Conservation (phyloP, 352 stramenopile species). For the Phytophthora quininea region DNA sequence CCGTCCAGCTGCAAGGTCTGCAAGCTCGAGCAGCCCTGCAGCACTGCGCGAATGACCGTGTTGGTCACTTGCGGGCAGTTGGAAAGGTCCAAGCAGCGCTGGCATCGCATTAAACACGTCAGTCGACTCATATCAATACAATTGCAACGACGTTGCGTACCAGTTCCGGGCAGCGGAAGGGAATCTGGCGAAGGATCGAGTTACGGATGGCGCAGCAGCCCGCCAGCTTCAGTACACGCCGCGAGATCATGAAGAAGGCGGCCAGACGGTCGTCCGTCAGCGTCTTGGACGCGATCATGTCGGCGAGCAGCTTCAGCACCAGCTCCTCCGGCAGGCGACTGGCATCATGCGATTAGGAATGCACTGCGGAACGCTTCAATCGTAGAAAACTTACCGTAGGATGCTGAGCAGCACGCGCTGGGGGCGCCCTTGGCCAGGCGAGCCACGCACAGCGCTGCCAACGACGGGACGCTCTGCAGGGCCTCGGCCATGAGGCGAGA, state of each 20-base stretch:
- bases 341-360: slow-evolving; percentile 11
- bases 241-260: slow-evolving; percentile 82
- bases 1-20: slow-evolving; percentile 85
- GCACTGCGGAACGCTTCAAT: slow-evolving; percentile 7
- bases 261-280: slow-evolving; percentile 85
- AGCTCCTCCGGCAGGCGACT: slow-evolving; percentile 85
- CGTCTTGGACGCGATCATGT: slow-evolving; percentile 74
- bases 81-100: slow-evolving; percentile 85
- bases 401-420: slow-evolving; percentile 62
- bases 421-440: slow-evolving; percentile 58
- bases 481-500: slow-evolving; percentile 20
- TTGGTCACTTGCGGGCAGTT: slow-evolving; percentile 90
- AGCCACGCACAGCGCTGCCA: slow-evolving; percentile 69
- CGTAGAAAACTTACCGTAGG: slow-evolving; percentile 49
- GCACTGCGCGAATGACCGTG: slow-evolving; percentile 77
- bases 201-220: slow-evolving; percentile 84
- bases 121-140: too few species aligned
- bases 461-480: slow-evolving; percentile 41
- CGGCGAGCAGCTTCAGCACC: slow-evolving; percentile 70
- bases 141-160: slow-evolving; percentile 32
- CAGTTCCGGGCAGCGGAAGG: slow-evolving; percentile 80
- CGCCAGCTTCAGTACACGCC: slow-evolving; percentile 71
- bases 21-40: slow-evolving; percentile 78
- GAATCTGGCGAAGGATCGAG: slow-evolving; percentile 88
- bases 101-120: too few species aligned